Evolutionary conservation across 805 yeast species (phyloP).

Genomic region (Ogataea corticis): DNA sequence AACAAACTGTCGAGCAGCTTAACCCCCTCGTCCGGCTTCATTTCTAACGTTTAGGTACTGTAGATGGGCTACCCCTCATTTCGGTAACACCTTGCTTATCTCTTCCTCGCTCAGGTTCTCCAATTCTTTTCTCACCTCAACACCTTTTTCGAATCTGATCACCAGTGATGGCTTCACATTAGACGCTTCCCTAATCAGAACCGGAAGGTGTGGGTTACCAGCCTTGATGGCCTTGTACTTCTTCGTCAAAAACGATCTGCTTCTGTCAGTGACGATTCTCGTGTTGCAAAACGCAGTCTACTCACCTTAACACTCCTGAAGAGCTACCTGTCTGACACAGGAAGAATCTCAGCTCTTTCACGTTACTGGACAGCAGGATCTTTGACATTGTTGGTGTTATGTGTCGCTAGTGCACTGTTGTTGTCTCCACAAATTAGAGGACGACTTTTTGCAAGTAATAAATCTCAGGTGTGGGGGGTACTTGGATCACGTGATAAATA

Average conservation of each 20-base stretch:
- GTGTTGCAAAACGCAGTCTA: not conserved
- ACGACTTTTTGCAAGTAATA: not conserved
- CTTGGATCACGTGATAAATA: no score
- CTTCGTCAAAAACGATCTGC: slow-evolving; percentile 57
- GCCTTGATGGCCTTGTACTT: slow-evolving; percentile 67
- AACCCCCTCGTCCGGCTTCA: no score
- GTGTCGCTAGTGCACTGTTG: not conserved
- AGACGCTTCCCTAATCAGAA: slow-evolving; percentile 73
- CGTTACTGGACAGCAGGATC: slow-evolving; percentile 45
- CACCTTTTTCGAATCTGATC: slow-evolving; percentile 66
- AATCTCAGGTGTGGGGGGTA: not conserved
- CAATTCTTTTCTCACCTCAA: slow-evolving; percentile 48
- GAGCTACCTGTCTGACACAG: slow-evolving; percentile 78
- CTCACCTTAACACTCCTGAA: slow-evolving; percentile 56
- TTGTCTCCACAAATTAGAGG: not conserved
- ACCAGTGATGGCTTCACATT: slow-evolving; percentile 73
- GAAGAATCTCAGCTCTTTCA: slow-evolving; percentile 81
- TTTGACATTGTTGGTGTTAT: slow-evolving; percentile 9
- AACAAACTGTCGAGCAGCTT: no score
- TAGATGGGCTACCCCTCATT: no score
- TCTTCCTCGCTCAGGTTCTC: slow-evolving; percentile 49
- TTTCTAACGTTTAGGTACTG: no score
- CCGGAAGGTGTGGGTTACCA: slow-evolving; percentile 66
- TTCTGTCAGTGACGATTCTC: not conserved
- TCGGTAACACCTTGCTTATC: slow-evolving; percentile 38